Percentiles rank a stretch among this genome's conserved stretches.
These are phyloP conservation scores for Pyrrhoderma noxium DNA, from an alignment of 1,284 basidiomycete genomes.

Conservation along the genomic window DNA sequence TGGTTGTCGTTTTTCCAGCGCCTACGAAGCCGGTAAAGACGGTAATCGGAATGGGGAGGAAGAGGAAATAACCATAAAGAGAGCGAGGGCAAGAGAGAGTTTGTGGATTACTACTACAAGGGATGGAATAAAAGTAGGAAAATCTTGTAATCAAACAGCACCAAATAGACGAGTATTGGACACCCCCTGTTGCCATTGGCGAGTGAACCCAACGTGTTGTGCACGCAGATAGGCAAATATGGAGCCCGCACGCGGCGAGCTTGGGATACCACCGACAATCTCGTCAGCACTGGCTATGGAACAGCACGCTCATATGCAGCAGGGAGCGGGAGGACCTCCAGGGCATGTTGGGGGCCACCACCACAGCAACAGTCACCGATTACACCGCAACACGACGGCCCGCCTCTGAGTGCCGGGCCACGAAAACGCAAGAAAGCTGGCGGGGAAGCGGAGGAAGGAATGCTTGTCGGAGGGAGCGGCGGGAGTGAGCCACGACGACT, in stretches of 20 bases:
- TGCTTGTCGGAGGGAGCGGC: constrained; percentile 26
- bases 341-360: constrained; percentile 24
- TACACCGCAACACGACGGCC: constrained; percentile 16
- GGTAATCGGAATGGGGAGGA: constrained; percentile 59
- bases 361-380: constrained; percentile 26
- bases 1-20: constrained; percentile 68
- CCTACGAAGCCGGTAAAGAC: constrained; percentile 83
- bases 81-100: background rate
- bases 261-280: constrained; percentile 36
- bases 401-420: constrained; percentile 16
- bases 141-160: constrained; percentile 4
- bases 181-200: constrained; percentile 17
- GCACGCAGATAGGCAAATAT: constrained; percentile 37
- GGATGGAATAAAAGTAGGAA: background rate
- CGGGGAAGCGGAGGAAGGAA: constrained; percentile 43
- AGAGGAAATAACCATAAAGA: background rate
- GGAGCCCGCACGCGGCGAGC: constrained; percentile 38
- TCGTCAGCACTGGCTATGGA: constrained; percentile 60
- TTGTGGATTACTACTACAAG: background rate
- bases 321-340: constrained; percentile 10
- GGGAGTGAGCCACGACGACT: constrained; percentile 64
- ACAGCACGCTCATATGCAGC: constrained; percentile 31
- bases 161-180: background rate
- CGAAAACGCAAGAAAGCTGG: constrained; percentile 55
- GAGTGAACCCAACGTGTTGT: constrained; percentile 11